Evolutionary conservation across 2,329 filamentous ascomycete genomes (phyloP), one percentile per base, ranked within the genome.

Genomic region (Gaeumannomyces tritici): DNA sequence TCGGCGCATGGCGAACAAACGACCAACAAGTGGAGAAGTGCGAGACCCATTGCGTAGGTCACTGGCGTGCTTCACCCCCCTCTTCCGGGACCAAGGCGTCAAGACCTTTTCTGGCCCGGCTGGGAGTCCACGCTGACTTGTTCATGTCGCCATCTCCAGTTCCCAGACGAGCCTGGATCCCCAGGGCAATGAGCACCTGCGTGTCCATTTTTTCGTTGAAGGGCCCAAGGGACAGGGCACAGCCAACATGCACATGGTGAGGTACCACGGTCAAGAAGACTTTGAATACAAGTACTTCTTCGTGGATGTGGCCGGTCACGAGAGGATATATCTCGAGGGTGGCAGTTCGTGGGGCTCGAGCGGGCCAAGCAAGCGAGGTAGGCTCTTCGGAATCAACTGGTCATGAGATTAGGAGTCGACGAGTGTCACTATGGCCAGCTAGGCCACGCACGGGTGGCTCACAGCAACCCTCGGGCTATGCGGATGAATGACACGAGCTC

Each of bases 181-280:
- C 13, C 81, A 85, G 65, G 93, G 93, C 5, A 87, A 86, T 26
- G 88, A 96, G 65, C 92, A 97, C 73, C 73, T 97, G 65, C 77
- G 85, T 66, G 91, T 97, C 83, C 87, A 91, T 68, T 97, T 97
- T 73, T 86, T 95, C 72, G 89, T 96, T 54, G 87, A 93, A 71
- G 93, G 93, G 0, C 88, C 90, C 2, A 77, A 83, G 42, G 89
- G 88, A 62, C 83, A 83, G 29, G 93, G 93, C 18, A 80, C 87
- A 0, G 92, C 91, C 8, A 81, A 86, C 66, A 77, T 96, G 62
- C 91, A 97, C 72, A 85, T 96, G 82, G 82, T 88, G 58, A 91
- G 87, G 73, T 79, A 79, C 47, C 79, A 83, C 2, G 85, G 85
- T 35, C 81, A 86, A 51, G 75, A 80, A 60, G 86, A 91, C 55